Conservation (phyloP, 2,329 filamentous ascomycete species). For the Scedosporium boydii region DNA sequence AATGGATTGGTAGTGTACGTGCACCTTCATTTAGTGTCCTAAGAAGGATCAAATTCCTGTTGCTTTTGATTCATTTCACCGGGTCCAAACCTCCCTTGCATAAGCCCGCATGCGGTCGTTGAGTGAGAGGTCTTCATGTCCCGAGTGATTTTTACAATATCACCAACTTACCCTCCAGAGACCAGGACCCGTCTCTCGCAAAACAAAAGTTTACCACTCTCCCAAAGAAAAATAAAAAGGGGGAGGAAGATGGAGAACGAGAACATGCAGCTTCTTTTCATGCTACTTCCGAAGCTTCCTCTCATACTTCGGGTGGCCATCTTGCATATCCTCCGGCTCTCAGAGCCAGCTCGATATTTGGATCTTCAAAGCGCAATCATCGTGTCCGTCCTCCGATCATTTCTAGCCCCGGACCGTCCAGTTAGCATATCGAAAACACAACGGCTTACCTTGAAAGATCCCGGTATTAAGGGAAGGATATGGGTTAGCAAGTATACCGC, state of each 20-base stretch:
- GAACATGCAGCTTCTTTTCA: not conserved
- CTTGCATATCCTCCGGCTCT: constrained; percentile 56
- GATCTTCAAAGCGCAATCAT: constrained; percentile 67
- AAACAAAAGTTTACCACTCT: not conserved
- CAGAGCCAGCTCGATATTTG: constrained; percentile 64
- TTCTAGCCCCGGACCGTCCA: constrained; percentile 33
- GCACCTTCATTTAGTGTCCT: too few relatives aligned
- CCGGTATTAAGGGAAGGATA: constrained; percentile 64
- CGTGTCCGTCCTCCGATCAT: constrained; percentile 60
- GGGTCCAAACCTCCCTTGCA: too few relatives aligned
- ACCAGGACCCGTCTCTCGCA: not conserved
- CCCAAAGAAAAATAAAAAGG: not conserved
- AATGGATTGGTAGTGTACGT: too few relatives aligned
- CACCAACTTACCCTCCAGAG: not conserved
- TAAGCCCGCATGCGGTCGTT: too few relatives aligned
- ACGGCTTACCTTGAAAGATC: constrained; percentile 48
- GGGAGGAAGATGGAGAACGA: constrained; percentile 1
- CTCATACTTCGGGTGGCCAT: constrained; percentile 52
- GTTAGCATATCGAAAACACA: constrained; percentile 54
- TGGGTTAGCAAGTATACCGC: constrained; percentile 70
- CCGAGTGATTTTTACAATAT: not conserved
- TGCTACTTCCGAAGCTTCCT: constrained; percentile 31
- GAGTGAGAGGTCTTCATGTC: too few relatives aligned
- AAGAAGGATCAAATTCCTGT: too few relatives aligned
- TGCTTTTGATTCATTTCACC: too few relatives aligned